These are phyloP conservation scores for Boletus rubescentipes DNA, from an alignment of 768 basidiomycete species.

Conservation along the genomic window DNA sequence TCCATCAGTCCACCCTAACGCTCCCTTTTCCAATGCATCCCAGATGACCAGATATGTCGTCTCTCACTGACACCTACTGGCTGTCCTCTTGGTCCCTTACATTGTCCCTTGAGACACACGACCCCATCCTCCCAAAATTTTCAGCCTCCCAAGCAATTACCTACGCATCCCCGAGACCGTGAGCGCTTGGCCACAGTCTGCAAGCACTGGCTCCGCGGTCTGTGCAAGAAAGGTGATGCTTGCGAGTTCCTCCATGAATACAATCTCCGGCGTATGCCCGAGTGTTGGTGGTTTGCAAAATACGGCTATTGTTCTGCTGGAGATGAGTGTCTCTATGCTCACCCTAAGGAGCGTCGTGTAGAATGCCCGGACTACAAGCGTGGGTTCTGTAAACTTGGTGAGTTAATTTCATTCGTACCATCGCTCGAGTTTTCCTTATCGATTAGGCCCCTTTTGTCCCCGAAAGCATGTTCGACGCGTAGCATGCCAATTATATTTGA, in stretches of 20 bases:
- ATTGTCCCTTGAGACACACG: slow-evolving; percentile 93
- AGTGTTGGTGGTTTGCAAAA: slow-evolving; percentile 99
- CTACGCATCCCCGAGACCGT: slow-evolving; percentile 79
- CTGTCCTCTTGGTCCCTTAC: slow-evolving; percentile 87
- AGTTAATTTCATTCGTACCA: slow-evolving; percentile 25
- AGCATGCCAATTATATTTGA: slow-evolving; percentile 86
- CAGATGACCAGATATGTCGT: slow-evolving; percentile 94
- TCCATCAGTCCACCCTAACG: neutral
- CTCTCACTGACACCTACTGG: slow-evolving; percentile 77
- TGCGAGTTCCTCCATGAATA: slow-evolving; percentile 99
- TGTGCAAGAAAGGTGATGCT: slow-evolving; percentile 97
- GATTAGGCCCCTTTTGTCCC: slow-evolving; percentile 78
- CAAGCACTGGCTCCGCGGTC: slow-evolving; percentile 97
- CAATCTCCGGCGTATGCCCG: slow-evolving; percentile 96
- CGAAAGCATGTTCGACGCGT: slow-evolving; percentile 92
- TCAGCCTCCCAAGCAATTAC: slow-evolving; percentile 78
- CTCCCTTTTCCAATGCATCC: slow-evolving; percentile 3
- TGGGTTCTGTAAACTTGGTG: slow-evolving; percentile 94
- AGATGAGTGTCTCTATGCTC: slow-evolving; percentile 95
- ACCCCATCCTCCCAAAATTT: slow-evolving; percentile 87
- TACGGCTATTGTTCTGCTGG: slow-evolving; percentile 97
- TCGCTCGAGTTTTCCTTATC: slow-evolving; percentile 8
- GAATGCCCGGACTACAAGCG: slow-evolving; percentile 96
- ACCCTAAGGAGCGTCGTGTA: slow-evolving; percentile 86
- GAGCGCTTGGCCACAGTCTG: slow-evolving; percentile 90